Percentiles rank a stretch among this genome's conserved stretches.
Conservation (phyloP, 441 rosid genomes). For the Capsella rubella region DNA sequence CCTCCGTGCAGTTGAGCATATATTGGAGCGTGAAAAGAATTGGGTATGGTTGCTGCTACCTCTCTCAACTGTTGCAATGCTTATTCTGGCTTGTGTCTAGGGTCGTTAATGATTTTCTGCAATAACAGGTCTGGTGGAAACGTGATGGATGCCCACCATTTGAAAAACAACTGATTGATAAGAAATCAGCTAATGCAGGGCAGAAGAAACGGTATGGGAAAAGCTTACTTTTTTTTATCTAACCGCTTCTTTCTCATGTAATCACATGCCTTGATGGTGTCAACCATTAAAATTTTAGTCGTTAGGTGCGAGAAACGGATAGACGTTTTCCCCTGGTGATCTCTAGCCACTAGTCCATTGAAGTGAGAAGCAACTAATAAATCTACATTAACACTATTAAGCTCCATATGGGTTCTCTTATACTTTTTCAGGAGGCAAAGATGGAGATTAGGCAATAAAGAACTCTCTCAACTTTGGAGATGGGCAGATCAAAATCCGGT, state of each 20-base stretch:
- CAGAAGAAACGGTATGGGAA: conserved; percentile 72
- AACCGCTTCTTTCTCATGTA: conserved; percentile 20
- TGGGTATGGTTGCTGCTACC: conserved; percentile 66
- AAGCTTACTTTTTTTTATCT: conserved; percentile 8
- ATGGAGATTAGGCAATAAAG: conserved; percentile 96
- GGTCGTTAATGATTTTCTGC: conserved; percentile 31
- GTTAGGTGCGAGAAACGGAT: conserved; percentile 13
- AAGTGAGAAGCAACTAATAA: conserved; percentile 12
- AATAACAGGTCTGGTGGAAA: conserved; percentile 96
- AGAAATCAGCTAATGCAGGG: conserved; percentile 68
- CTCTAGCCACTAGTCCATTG: not conserved
- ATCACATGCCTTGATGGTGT: conserved; percentile 4
- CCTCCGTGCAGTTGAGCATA: conserved; percentile 84
- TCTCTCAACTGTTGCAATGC: conserved; percentile 16
- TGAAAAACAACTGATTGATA: conserved; percentile 88
- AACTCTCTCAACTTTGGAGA: conserved; percentile 97
- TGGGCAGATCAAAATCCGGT: conserved; percentile 99
- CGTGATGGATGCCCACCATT: conserved; percentile 98
- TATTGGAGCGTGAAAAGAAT: conserved; percentile 93
- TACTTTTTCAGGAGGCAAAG: conserved; percentile 73
- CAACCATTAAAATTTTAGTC: conserved; percentile 6
- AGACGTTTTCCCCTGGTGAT: conserved; percentile 7
- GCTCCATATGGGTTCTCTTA: conserved; percentile 10
- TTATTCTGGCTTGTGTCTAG: conserved; percentile 20
- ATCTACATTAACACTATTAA: conserved; percentile 12